phyloP scores from a whole-genome alignment of 1,284 basidiomycete genomes.

The Rhizoctonia solani region DNA sequence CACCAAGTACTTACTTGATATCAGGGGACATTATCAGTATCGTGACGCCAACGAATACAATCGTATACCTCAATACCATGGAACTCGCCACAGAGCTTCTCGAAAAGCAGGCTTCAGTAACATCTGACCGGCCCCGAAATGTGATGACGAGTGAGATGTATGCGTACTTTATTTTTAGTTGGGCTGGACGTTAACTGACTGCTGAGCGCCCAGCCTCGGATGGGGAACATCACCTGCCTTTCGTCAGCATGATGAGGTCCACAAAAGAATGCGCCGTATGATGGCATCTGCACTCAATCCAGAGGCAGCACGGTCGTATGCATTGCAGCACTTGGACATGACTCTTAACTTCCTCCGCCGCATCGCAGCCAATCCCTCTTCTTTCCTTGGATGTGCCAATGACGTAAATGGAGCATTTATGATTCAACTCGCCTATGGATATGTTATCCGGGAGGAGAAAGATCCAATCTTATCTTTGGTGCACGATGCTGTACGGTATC shows the following conservation, averaged over 20 bases:
- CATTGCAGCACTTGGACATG: background rate
- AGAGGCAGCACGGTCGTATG: constrained; percentile 12
- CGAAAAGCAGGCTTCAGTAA: constrained; percentile 5
- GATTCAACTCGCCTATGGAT: constrained; percentile 16
- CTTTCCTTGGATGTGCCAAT: background rate
- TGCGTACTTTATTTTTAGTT: too few relatives aligned
- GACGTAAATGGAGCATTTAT: background rate
- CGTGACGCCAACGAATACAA: background rate
- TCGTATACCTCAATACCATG: constrained; percentile 6
- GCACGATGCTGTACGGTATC: constrained; percentile 6
- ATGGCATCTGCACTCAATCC: constrained; percentile 26
- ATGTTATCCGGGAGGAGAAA: background rate
- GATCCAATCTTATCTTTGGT: background rate
- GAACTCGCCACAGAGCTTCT: constrained; percentile 11
- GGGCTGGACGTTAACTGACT: too few relatives aligned
- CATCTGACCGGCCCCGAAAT: background rate
- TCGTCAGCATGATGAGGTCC: constrained; percentile 13
- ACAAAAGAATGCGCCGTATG: constrained; percentile 8
- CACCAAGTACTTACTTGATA: background rate
- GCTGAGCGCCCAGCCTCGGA: background rate
- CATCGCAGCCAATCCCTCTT: background rate
- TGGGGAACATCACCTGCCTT: background rate
- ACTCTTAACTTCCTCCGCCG: background rate
- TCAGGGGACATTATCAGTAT: constrained; percentile 18
- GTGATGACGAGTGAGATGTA: background rate